These are phyloP conservation scores for Penicillium sp. DNA, from an alignment of 2,329 filamentous ascomycete genomes.

Conservation along the genomic window DNA sequence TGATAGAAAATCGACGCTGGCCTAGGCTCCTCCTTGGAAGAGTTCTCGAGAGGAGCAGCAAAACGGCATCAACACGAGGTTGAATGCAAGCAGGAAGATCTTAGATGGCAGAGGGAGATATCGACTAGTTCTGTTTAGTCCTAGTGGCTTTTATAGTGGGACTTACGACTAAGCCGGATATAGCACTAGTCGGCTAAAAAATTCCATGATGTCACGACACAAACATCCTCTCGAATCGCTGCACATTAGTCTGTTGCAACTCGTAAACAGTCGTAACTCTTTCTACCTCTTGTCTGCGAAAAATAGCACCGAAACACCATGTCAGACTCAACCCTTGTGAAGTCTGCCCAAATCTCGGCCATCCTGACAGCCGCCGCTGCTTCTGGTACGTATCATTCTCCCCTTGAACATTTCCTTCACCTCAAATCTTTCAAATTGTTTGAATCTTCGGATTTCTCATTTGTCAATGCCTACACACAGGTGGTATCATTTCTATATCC, in stretches of 20 bases:
- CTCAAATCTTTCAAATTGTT: background rate
- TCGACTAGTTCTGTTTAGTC: background rate
- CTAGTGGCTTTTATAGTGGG: background rate
- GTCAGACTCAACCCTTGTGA: slow-evolving; percentile 12
- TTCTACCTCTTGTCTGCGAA: background rate
- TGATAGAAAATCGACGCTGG: too few relatives aligned
- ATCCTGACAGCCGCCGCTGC: slow-evolving; percentile 12
- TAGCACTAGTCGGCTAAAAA: background rate
- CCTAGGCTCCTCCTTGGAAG: too few relatives aligned
- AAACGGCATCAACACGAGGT: too few relatives aligned
- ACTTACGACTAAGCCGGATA: background rate
- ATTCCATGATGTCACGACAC: background rate
- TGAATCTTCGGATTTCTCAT: background rate
- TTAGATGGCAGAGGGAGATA: too few relatives aligned
- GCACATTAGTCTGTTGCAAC: background rate
- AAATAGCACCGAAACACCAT: background rate
- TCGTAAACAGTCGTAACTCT: background rate
- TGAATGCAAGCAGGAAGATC: too few relatives aligned
- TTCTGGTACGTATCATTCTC: slow-evolving; percentile 10
- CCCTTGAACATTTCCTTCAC: background rate
- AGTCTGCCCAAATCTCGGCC: slow-evolving; percentile 12
- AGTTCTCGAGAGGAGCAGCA: too few relatives aligned
- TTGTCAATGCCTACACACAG: slow-evolving; percentile 13
- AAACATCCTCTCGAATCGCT: background rate
- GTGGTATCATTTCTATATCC: slow-evolving; percentile 28